phyloP scores from a whole-genome alignment of 2,329 filamentous ascomycete genomes.

The Akanthomyces uredinophilus region DNA sequence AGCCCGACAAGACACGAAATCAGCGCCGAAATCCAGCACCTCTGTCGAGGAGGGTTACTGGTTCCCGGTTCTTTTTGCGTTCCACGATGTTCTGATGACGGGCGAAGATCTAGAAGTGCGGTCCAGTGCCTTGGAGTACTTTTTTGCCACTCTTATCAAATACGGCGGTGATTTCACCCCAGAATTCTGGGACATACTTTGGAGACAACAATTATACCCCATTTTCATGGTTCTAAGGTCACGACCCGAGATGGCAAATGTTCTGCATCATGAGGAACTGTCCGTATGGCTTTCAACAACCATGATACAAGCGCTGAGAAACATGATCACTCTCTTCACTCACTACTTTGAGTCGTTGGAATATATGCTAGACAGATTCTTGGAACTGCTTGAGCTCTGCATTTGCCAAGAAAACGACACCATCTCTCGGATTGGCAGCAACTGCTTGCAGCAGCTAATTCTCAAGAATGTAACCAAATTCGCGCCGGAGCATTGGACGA shows the following conservation, averaged over 20 bases:
- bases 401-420: constrained; percentile 99
- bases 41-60: constrained; percentile 96
- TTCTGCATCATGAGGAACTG: constrained; percentile 90
- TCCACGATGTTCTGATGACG: constrained; percentile 98
- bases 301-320: constrained; percentile 96
- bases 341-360: constrained; percentile 96
- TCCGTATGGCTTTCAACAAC: constrained; percentile 99
- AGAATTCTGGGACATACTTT: constrained; percentile 98
- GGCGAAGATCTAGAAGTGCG: constrained; percentile 96
- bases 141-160: constrained; percentile 87
- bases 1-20: constrained; percentile 25
- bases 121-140: constrained; percentile 85
- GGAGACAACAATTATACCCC: constrained; percentile 92
- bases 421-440: constrained; percentile 94
- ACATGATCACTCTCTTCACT: constrained; percentile 98
- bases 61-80: constrained; percentile 97
- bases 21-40: constrained; percentile 63
- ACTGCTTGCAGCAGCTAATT: constrained; percentile 94
- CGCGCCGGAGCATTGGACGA: constrained; percentile 78
- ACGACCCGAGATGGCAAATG: constrained; percentile 92
- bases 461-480: constrained; percentile 96
- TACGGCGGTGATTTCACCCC: constrained; percentile 88
- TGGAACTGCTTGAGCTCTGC: constrained; percentile 89
- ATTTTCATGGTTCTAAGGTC: constrained; percentile 98
- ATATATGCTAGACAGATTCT: constrained; percentile 96